Percentiles rank a stretch among this genome's conserved stretches.
These are phyloP conservation scores for Parachlorella kessleri DNA, from an alignment of 139 green algal genomes.

Conservation along the genomic window DNA sequence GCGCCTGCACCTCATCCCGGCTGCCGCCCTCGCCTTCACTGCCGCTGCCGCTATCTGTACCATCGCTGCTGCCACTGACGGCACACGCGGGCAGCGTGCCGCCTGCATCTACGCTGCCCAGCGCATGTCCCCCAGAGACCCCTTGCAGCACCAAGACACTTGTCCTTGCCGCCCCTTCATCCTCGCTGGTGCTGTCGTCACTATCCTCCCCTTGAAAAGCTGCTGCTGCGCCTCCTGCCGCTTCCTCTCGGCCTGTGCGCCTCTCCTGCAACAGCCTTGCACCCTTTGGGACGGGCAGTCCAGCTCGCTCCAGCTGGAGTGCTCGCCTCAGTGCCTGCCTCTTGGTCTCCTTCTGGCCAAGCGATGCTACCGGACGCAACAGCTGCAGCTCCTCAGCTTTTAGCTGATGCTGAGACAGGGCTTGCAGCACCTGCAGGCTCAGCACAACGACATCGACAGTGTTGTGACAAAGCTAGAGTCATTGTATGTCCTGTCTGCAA, in stretches of 20 bases:
- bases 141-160: no score
- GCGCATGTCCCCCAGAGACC: no score
- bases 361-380: slow-evolving; percentile 60
- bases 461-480: no score
- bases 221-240: no score
- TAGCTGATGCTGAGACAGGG: slow-evolving; percentile 29
- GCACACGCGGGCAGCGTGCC: no score
- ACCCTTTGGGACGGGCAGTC: slow-evolving; percentile 32
- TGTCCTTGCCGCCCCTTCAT: no score
- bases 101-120: no score
- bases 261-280: slow-evolving; percentile 19
- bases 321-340: slow-evolving; percentile 66
- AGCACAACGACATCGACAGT: no score
- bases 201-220: no score
- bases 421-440: background rate
- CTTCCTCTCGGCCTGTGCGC: background rate
- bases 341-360: slow-evolving; percentile 73
- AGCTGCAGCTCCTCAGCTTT: slow-evolving; percentile 33
- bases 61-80: background rate
- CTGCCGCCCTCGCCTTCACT: background rate
- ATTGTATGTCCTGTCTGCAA: no score
- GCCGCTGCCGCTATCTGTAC: background rate
- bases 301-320: slow-evolving; percentile 65
- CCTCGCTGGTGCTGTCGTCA: no score
- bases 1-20: background rate